Base-by-base conservation (phyloP, 495 filamentous ascomycete genomes). In the Bombardia bombarda region DNA sequence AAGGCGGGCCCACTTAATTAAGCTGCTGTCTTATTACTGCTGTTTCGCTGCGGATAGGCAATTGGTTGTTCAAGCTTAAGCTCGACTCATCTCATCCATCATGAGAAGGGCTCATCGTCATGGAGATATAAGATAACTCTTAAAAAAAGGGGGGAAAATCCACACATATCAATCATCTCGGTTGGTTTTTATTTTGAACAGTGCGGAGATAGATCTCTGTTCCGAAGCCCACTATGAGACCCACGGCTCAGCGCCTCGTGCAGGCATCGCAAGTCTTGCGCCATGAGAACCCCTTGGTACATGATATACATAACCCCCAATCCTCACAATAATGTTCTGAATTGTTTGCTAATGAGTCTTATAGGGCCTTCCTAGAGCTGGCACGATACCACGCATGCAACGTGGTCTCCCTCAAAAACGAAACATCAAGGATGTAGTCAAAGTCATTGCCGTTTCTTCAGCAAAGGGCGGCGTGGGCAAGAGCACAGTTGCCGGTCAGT, bases 381-480 rank as follows among this genome's bases (percentile, higher is more conserved):
- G 87, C 36, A 81, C 80, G 3, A 77, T 94, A 51, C 84, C 83
- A 20, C 82, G 86, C 32, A 82, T 86, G 71, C 87, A 88, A 46
- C 80, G 88, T 49, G 87, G 89, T 19, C 75, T 96, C 7, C 93
- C 92, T 2, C 68, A 84, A 45, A 83, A 85, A 52, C 79, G 86
- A 40, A 74, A 72, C 55, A 90, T 99, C 49, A 75, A 74, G 14
- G 77, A 84, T 57, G 90, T 97, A 36, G 73, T 75, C 52, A 92
- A 96, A 55, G 78, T 95, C 14, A 74, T 99, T 43, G 90, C 87
- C 23, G 84, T 99, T 14, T 94, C 87, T 26, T 95, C 89, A 0
- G 92, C 93, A 5, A 99, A 99, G 53, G 92, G 92, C 8, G 92
- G 92, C 26, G 92, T 99, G 1, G 92, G 92, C 1, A 99, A 99